Conservation (phyloP, 2,329 filamentous ascomycete genomes). For the Paramyrothecium sp. region DNA sequence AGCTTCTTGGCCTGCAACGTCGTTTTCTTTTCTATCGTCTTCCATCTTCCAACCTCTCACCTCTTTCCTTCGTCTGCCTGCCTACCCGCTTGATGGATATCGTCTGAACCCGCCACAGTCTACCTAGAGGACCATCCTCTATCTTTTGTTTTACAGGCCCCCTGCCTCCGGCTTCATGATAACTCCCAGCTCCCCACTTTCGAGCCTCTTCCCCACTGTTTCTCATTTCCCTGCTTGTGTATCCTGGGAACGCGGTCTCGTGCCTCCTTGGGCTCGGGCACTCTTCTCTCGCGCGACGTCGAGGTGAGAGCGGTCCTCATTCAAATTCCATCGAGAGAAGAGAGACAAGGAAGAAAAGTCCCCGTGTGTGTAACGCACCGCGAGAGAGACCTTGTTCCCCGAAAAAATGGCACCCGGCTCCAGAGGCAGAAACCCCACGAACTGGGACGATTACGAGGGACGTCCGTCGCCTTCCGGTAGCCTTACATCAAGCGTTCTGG, state of each 20-base stretch:
- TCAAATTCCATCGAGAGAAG: background rate
- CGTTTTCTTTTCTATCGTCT: background rate
- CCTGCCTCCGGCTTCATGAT: background rate
- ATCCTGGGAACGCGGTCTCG: background rate
- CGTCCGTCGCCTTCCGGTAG: constrained; percentile 41
- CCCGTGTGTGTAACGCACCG: too few species aligned
- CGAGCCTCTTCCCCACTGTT: background rate
- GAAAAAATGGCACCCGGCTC: background rate
- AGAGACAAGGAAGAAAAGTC: too few species aligned
- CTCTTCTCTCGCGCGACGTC: background rate
- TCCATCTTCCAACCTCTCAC: background rate
- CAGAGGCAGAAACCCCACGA: constrained; percentile 32
- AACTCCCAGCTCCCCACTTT: background rate
- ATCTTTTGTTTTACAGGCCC: background rate
- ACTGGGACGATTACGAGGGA: constrained; percentile 47
- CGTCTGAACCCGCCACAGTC: too few species aligned
- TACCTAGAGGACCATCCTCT: background rate
- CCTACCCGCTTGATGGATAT: background rate
- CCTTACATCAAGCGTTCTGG: constrained; percentile 37
- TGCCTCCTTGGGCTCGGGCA: background rate
- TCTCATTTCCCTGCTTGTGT: background rate
- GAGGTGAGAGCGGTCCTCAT: background rate
- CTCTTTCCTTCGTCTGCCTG: background rate
- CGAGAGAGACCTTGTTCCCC: too few species aligned
- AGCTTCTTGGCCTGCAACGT: background rate